Evolutionary conservation across 768 basidiomycete species (phyloP).

Genomic region (Paxillus ammoniavirescens): DNA sequence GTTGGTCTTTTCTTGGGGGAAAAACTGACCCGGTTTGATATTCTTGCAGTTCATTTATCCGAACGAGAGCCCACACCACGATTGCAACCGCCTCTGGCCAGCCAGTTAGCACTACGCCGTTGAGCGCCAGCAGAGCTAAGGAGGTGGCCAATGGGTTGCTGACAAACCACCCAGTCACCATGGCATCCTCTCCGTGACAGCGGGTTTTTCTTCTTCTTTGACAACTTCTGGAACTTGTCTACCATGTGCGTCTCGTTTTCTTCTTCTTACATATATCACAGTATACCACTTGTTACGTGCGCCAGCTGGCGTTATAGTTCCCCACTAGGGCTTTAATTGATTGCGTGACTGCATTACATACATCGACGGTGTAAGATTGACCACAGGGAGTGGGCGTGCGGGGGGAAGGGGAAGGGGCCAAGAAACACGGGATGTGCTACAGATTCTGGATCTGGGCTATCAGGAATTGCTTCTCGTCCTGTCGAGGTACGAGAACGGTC

Average conservation of each 20-base stretch:
- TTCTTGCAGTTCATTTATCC: slow-evolving; percentile 30
- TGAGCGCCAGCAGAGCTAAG: slow-evolving; percentile 65
- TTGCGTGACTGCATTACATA: too few relatives aligned
- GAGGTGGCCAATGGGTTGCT: slow-evolving; percentile 54
- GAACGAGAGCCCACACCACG: slow-evolving; percentile 37
- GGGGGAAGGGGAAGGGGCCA: background rate
- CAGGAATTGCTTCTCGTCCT: slow-evolving; percentile 96
- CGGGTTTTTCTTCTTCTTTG: background rate
- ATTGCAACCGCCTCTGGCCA: slow-evolving; percentile 15
- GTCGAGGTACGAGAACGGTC: slow-evolving; percentile 3
- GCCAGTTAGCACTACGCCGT: slow-evolving; percentile 16
- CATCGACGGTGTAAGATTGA: too few relatives aligned
- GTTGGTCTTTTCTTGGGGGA: slow-evolving; percentile 3
- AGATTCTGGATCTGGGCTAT: slow-evolving; percentile 87
- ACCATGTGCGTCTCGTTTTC: background rate
- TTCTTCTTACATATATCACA: too few relatives aligned
- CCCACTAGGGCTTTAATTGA: too few relatives aligned
- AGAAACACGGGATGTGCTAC: slow-evolving; percentile 30
- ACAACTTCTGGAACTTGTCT: background rate
- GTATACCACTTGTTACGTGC: too few relatives aligned
- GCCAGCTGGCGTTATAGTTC: too few relatives aligned
- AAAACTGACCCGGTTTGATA: background rate
- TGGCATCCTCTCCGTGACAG: background rate
- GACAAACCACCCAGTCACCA: slow-evolving; percentile 3
- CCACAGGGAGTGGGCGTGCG: too few relatives aligned